A percentile compares a stretch with the other conserved stretches of the same genome.
Conservation (phyloP, 352 stramenopile genomes). For the Pythium sp. region DNA sequence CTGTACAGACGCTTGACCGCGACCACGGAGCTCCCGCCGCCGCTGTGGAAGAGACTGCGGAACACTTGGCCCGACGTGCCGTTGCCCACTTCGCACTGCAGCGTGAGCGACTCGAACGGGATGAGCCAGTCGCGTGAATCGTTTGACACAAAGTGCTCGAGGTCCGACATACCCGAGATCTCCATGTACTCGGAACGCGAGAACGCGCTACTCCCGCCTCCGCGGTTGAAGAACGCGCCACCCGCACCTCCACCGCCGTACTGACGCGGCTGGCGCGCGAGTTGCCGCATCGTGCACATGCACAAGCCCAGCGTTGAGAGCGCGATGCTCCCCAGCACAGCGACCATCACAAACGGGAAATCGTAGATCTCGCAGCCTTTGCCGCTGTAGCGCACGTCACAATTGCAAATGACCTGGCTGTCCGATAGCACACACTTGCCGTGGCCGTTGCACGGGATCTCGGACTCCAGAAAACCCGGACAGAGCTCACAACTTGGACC, state of each 20-base stretch:
- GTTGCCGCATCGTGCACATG: slow-evolving; percentile 83
- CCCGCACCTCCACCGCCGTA: slow-evolving; percentile 8
- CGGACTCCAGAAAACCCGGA: slow-evolving; percentile 70
- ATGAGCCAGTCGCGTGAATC: slow-evolving; percentile 89
- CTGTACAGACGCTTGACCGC: slow-evolving; percentile 88
- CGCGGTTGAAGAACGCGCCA: slow-evolving; percentile 29
- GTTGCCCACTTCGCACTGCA: slow-evolving; percentile 84
- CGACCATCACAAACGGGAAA: slow-evolving; percentile 82
- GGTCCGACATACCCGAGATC: slow-evolving; percentile 82
- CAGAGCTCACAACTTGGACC: slow-evolving; percentile 66
- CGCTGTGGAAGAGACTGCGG: slow-evolving; percentile 77
- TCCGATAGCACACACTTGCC: slow-evolving; percentile 58
- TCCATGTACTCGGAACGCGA: slow-evolving; percentile 83
- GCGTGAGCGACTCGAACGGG: slow-evolving; percentile 82
- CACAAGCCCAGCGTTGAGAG: slow-evolving; percentile 82
- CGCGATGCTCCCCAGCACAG: slow-evolving; percentile 72
- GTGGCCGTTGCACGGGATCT: slow-evolving; percentile 67
- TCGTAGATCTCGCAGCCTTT: slow-evolving; percentile 81
- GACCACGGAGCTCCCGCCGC: slow-evolving; percentile 79
- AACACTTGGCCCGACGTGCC: slow-evolving; percentile 90
- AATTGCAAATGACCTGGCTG: slow-evolving; percentile 58
- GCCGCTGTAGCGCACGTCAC: slow-evolving; percentile 72
- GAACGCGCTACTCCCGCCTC: slow-evolving; percentile 46
- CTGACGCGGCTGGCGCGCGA: slow-evolving; percentile 63
- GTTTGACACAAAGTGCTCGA: slow-evolving; percentile 87